Evolutionary conservation across 495 filamentous ascomycete species (phyloP).

Genomic region (Neurospora sp.): DNA sequence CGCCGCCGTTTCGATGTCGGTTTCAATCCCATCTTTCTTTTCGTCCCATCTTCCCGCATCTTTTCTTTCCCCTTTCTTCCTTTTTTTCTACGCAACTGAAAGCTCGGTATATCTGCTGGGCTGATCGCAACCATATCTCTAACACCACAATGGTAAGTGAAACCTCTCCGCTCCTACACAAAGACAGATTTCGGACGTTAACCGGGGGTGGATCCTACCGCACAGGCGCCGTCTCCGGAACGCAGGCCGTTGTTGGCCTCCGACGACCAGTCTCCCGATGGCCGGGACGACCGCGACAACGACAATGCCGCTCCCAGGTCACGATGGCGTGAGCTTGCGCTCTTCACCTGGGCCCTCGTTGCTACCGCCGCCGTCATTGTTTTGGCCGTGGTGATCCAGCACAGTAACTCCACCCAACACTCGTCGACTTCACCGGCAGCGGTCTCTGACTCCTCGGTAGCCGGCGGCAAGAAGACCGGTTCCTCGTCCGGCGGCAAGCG

Average conservation of each 20-base stretch:
- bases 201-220: neutral
- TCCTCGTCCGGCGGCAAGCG: slow-evolving; percentile 56
- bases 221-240: slow-evolving; percentile 11
- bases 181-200: neutral
- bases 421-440: slow-evolving; percentile 29
- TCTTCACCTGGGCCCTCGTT: slow-evolving; percentile 82
- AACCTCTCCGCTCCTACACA: slow-evolving; percentile 1
- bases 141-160: slow-evolving; percentile 7
- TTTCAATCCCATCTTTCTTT: neutral
- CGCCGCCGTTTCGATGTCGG: neutral
- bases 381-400: slow-evolving; percentile 63
- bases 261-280: slow-evolving; percentile 7
- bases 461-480: slow-evolving; percentile 16
- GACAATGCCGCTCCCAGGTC: slow-evolving; percentile 18
- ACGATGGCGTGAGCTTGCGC: slow-evolving; percentile 45
- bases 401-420: slow-evolving; percentile 35
- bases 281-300: slow-evolving; percentile 17
- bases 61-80: neutral
- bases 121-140: neutral
- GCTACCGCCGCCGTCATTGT: slow-evolving; percentile 72
- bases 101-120: neutral
- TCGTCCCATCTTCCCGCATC: neutral
- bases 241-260: slow-evolving; percentile 23
- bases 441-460: slow-evolving; percentile 64
- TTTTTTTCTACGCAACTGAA: neutral